Evolutionary conservation across 2,329 filamentous ascomycete genomes (phyloP).

Genomic region (Aspergillus awamori): DNA sequence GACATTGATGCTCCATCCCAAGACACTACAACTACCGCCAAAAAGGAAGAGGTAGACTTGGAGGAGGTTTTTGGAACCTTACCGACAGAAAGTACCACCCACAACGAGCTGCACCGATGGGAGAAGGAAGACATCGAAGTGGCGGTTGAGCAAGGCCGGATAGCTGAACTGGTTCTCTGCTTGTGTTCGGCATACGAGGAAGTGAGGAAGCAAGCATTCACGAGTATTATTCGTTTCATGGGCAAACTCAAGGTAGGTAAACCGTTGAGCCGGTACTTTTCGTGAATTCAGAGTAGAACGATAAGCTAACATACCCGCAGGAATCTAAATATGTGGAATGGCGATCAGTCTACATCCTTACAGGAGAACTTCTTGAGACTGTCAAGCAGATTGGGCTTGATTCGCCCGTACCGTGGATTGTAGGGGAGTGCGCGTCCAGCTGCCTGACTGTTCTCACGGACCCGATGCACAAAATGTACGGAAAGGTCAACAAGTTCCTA

Average conservation of each 20-base stretch:
- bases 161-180: constrained; percentile 70
- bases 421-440: constrained; percentile 73
- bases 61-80: constrained; percentile 57
- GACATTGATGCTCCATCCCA: constrained; percentile 13
- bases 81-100: constrained; percentile 48
- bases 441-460: constrained; percentile 71
- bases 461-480: constrained; percentile 80
- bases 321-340: constrained; percentile 74
- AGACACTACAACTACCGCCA: constrained; percentile 12
- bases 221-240: constrained; percentile 48
- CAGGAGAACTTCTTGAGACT: constrained; percentile 80
- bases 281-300: background rate
- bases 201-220: constrained; percentile 73
- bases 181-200: constrained; percentile 74
- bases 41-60: constrained; percentile 47
- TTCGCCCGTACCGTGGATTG: constrained; percentile 69
- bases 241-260: constrained; percentile 49
- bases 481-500: constrained; percentile 83
- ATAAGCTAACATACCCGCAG: constrained; percentile 33
- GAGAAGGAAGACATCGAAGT: constrained; percentile 75
- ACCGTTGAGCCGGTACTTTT: constrained; percentile 10
- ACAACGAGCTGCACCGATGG: constrained; percentile 62
- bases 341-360: constrained; percentile 75
- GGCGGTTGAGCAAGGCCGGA: constrained; percentile 75
- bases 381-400: constrained; percentile 58